These are phyloP conservation scores for Lactarius psammicola DNA, from an alignment of 768 basidiomycete species.

Conservation along the genomic window DNA sequence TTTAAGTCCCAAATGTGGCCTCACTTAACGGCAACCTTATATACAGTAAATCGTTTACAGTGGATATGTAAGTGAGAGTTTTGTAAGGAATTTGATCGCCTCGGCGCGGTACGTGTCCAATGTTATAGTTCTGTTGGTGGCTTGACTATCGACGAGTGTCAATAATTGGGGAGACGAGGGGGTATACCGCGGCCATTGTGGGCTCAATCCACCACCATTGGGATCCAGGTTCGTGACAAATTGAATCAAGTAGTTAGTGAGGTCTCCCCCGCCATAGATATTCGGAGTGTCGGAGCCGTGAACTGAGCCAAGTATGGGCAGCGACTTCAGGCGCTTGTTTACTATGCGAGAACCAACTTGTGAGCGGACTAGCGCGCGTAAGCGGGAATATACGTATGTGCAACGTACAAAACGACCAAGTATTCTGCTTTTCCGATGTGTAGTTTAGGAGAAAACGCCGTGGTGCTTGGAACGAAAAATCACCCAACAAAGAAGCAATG, in stretches of 20 bases:
- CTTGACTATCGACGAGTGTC: conserved; percentile 22
- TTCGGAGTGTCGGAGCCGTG: conserved; percentile 17
- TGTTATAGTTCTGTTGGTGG: conserved; percentile 14
- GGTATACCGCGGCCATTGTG: conserved; percentile 26
- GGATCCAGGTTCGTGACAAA: conserved; percentile 35
- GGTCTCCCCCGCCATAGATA: conserved; percentile 15
- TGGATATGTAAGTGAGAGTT: background rate
- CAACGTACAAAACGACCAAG: conserved; percentile 39
- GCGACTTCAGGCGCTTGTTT: conserved; percentile 36
- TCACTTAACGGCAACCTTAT: background rate
- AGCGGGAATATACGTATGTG: background rate
- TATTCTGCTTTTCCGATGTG: conserved; percentile 35
- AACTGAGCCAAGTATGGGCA: conserved; percentile 33
- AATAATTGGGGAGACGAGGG: conserved; percentile 7
- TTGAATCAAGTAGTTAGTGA: conserved; percentile 28
- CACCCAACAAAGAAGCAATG: conserved; percentile 40
- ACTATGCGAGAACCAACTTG: conserved; percentile 32
- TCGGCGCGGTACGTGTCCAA: conserved; percentile 28
- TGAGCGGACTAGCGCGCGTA: background rate
- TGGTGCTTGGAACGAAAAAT: conserved; percentile 37
- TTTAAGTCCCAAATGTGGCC: background rate
- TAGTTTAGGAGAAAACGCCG: conserved; percentile 39
- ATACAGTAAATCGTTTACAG: no score
- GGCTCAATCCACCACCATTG: conserved; percentile 26
- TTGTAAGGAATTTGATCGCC: conserved; percentile 8